Evolutionary conservation across 2,329 filamentous ascomycete genomes (phyloP), one percentile per base, ranked within the genome.

Genomic region (Claviceps quebecensis): DNA sequence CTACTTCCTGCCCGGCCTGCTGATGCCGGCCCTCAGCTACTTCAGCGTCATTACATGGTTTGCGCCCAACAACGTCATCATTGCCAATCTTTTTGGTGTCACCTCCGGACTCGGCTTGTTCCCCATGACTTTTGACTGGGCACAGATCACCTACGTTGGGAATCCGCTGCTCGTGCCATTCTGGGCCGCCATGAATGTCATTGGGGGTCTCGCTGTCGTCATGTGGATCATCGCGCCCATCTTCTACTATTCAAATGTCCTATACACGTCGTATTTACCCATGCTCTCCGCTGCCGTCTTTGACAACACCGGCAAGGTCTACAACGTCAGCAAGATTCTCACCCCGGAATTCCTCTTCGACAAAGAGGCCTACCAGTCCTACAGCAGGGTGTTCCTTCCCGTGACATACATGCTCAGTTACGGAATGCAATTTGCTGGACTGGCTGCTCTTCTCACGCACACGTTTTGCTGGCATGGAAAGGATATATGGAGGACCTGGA

Each of bases 11-110:
- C 88, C 88, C 0, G 87, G 87, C 4, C 73, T 94, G 13, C 70
- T 95, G 46, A 83, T 93, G 71, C 87, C 87, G 6, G 87, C 86
- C 0, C 72, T 95, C 58, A 91, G 86, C 66, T 93, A 91, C 67
- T 95, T 94, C 72, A 94, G 83, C 63, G 84, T 91, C 56, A 73
- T 94, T 53, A 94, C 88, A 14, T 95, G 87, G 87, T 86, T 90
- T 64, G 86, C 86, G 2, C 88, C 88, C 0, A 82, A 88, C 57
- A 94, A 84, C 58, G 84, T 93, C n/a, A 81, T 94, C 3, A 72
- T 94, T 45, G 84, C 88, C 34, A 94, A 94, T 64, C 71, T 95
- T 56, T 94, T 94, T 61, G 88, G 88, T 16, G 84, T 91, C 16
- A 78, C 81, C n/a, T 91, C 87, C 2, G 88, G 88, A 2, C 75